Evolutionary conservation across 192 early-diverging fungal genomes (phyloP), one percentile per base, ranked within the genome.

Genomic region (Linnemannia hyalina): DNA sequence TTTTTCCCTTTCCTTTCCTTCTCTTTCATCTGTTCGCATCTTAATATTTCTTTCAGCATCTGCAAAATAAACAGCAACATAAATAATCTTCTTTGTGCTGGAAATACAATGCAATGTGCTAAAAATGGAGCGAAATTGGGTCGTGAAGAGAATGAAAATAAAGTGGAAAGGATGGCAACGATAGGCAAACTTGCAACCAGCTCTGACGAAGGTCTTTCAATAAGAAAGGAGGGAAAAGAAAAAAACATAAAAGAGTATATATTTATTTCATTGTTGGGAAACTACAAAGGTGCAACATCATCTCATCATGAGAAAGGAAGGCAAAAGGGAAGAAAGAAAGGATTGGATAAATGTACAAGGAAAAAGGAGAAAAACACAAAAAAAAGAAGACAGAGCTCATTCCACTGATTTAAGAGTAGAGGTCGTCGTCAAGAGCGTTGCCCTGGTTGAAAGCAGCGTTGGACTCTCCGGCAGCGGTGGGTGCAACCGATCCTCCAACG

Each of bases 401-500:
- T 42, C 40, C 18, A 20, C 49, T 52, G 20, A 52, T 77, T 93
- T 95, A 97, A 41, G 90, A 90, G 90, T 97, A 97, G 13, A 97
- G 88, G 77, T 97, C 96, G 83, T 97, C 96, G 81, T 95, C 95
- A n/a, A 87, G 91, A 55, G 70, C 49, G 76, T 78, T 90, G 23
- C 94, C 94, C 81, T 95, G 93, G 46, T 82, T 90, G 81, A 96
- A 96, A 26, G 89, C 91, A 18, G 86, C 73, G 75, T 89, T 91
- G n/a, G 89, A 81, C 52, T 84, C 86, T 65, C 60, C 60, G 15
- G 89, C 55, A 70, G 79, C 83, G 75, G 79, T 75, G 13, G 83
- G 68, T 36, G 78, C 85, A 49, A 68, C 81, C 49, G 81, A 83
- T 73, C 91, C 90, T 11, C 85, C 90, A 36, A 90, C 74, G 65